Base-by-base conservation (phyloP, 139 green algal genomes). In the Closterium sp. region DNA sequence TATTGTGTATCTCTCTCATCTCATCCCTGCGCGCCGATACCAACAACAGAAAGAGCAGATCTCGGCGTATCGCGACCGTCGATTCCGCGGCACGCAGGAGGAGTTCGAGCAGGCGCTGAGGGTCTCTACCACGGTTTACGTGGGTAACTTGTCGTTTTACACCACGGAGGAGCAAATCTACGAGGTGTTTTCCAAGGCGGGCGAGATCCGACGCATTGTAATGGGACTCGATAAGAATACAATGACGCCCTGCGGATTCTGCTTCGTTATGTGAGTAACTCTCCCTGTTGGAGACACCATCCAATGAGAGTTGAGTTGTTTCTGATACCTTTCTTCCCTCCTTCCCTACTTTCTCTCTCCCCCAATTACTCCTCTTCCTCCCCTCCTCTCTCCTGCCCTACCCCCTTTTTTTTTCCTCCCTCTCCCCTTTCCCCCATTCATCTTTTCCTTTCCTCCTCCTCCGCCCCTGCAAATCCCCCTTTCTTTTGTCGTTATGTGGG, bases 91-190 rank as follows among this genome's bases (percentile, higher is more conserved):
- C n/a, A 92, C 86, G 28, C 91, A 95, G 50, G 93, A 89, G 79
- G 93, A 94, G 89, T 95, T 93, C 29, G 79, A 94, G 50, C n/a
- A 91, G 29, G 91, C 91, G 28, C 88, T 95, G 32, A 91, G 42
- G 27, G 85, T 45, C 2, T 93, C 91, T 29, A 94, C 91, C 86
- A 95, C 98, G 2, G 94, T 99, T 9, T 99, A 99, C 91, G 95
- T 99, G 0, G 98, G 98, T 86, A 99, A 99, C 96, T 94, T 99
- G 7, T 97, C 96, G 0, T 99, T 99, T 95, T 99, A 96, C 95
- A 99, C 98, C 4, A 98, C 96, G 9, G 98, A 99, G 92, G 97
- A 99, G 95, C 98, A 99, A 92, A 97, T 99, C 9, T 95, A 97
- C 85, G 96, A 98, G 94, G 94, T 95, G 19, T 99, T 99, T 88